A percentile compares a stretch with the other conserved stretches of the same genome.
These are phyloP conservation scores for Protomyces macrosporus DNA, from an alignment of 1,139 yeast genomes.

Conservation along the genomic window DNA sequence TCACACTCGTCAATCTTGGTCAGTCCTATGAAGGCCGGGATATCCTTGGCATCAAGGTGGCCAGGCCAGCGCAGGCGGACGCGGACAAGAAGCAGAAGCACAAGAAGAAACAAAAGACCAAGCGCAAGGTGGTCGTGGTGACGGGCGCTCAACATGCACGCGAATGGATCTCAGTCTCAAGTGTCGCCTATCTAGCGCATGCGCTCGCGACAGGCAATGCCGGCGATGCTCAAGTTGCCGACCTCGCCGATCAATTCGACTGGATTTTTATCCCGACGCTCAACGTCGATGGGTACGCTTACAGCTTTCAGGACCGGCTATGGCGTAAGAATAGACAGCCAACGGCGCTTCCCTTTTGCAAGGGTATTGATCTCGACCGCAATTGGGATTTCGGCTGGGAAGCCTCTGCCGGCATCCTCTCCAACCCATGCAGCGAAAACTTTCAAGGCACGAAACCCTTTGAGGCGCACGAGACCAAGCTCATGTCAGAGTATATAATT, in stretches of 20 bases:
- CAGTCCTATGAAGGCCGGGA: constrained; percentile 68
- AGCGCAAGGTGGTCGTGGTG: constrained; percentile 58
- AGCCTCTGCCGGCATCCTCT: constrained; percentile 1
- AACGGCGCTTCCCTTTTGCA: constrained; percentile 60
- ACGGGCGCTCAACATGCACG: constrained; percentile 86
- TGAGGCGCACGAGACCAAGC: constrained; percentile 67
- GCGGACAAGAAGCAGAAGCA: background rate
- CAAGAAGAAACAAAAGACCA: constrained; percentile 34
- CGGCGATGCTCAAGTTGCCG: constrained; percentile 37
- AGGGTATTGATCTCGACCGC: constrained; percentile 82
- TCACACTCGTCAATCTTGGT: constrained; percentile 63
- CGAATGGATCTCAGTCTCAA: constrained; percentile 79
- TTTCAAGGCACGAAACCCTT: constrained; percentile 72
- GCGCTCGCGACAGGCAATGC: constrained; percentile 53
- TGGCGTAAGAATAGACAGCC: constrained; percentile 89
- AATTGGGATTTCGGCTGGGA: constrained; percentile 71
- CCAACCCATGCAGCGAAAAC: constrained; percentile 35
- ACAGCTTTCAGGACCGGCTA: constrained; percentile 77
- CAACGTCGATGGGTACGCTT: constrained; percentile 87
- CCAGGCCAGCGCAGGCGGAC: constrained; percentile 48
- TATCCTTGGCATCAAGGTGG: constrained; percentile 48
- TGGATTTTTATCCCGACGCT: constrained; percentile 73
- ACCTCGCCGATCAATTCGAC: constrained; percentile 50
- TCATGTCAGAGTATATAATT: constrained; percentile 56
- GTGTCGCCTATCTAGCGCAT: constrained; percentile 59